A percentile compares a stretch with the other conserved stretches of the same genome.
phyloP scores from a whole-genome alignment of 345 rosid genomes.

The Clausena lansium region DNA sequence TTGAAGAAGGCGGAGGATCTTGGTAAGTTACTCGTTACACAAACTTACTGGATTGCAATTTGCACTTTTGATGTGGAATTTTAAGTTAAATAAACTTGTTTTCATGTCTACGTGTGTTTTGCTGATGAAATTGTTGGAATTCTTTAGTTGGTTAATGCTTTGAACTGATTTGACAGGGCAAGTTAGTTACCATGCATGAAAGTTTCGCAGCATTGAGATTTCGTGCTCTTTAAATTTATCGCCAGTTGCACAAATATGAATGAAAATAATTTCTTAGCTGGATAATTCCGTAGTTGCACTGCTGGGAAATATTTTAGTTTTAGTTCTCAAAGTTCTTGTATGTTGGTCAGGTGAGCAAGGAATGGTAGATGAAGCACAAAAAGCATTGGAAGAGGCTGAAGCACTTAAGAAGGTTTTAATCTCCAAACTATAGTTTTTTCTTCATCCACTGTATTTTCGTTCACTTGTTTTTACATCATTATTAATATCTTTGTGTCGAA shows the following conservation, averaged over 20 bases:
- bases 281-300: background rate
- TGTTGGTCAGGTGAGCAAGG: constrained; percentile 82
- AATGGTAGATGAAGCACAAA: constrained; percentile 99
- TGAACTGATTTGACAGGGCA: background rate
- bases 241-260: background rate
- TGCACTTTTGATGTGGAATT: background rate
- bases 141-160: background rate
- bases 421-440: background rate
- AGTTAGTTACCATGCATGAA: background rate
- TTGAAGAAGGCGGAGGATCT: constrained; percentile 97
- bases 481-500: background rate
- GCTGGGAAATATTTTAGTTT: background rate
- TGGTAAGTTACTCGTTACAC: constrained; percentile 43
- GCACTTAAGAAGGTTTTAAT: constrained; percentile 89
- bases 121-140: background rate
- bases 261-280: background rate
- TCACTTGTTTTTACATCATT: background rate
- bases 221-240: background rate
- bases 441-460: background rate
- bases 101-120: background rate
- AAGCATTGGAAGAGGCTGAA: constrained; percentile 97
- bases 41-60: background rate
- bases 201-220: background rate
- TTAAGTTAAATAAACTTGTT: background rate
- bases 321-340: background rate